Base-by-base conservation (phyloP, 768 basidiomycete species). In the Galerina marginata region DNA sequence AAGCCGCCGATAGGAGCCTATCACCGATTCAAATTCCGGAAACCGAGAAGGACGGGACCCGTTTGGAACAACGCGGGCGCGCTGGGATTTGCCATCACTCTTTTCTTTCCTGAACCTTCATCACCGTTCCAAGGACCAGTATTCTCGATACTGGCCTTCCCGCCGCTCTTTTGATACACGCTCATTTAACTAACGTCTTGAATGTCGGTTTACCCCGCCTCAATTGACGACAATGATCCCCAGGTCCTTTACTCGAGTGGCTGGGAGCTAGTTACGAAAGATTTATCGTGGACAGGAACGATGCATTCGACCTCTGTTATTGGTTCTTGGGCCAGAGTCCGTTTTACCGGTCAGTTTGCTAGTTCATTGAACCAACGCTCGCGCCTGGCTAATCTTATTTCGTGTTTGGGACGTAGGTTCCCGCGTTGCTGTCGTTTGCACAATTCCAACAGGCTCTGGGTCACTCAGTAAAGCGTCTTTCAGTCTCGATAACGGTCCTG, bases 211-310 rank as follows among this genome's bases (percentile, higher is more conserved):
- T 64, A 64, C 42, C 48, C 15, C 5, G 54, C 59, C 12, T 64
- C 63, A 23, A 60, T 64, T 25, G 63, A 64, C 63, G 63, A 64
- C 47, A 64, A 48, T 46, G 63, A 64, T 39, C 36, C 63, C 6
- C 45, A 48, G 45, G 23, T 64, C 15, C 10, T 60, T 2, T 64
- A 64, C 48, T 60, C 63, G 1, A 43, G 23, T 33, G 54, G 54
- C 6, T 64, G 63, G 63, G 58, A 20, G 7, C 45, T 50, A 6
- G 51, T 64, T 9, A 64, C 63, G n/a, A 15, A 36, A 23, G 63
- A 64, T 23, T 49, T 49, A 39, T 36, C 45, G 14, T 64, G 63
- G 63, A 60, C 23, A 11, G 63, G 63, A n/a, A 64, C 63, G 25
- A 64, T 64, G 58, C 63, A 64, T 26, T 60, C 59, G 15, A 64